Conservation (phyloP, 768 basidiomycete species). For the Lentinus brumalis region DNA sequence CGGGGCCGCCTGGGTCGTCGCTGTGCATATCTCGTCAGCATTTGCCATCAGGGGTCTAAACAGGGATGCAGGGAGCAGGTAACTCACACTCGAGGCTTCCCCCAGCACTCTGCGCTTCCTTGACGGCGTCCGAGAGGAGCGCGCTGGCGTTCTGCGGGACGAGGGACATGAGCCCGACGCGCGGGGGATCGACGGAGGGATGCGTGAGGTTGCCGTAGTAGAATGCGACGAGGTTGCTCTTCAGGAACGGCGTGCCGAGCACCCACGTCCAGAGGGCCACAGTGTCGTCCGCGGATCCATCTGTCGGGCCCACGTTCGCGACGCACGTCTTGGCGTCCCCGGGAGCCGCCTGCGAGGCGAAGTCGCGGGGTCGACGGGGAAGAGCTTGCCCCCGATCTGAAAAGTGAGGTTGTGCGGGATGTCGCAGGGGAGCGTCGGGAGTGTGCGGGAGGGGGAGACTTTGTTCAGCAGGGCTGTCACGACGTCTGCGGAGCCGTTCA, state of each 20-base stretch:
- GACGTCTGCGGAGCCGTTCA: conserved; percentile 73
- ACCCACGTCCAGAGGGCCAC: conserved; percentile 76
- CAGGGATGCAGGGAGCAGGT: background rate
- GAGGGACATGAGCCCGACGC: conserved; percentile 71
- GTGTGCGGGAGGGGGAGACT: conserved; percentile 40
- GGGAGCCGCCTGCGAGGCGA: conserved; percentile 45
- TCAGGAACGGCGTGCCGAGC: conserved; percentile 74
- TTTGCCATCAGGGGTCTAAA: background rate
- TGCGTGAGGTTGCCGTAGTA: conserved; percentile 74
- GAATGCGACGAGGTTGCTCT: conserved; percentile 71
- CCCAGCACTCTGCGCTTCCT: conserved; percentile 31
- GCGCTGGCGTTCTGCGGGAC: conserved; percentile 58
- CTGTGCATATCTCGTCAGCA: background rate
- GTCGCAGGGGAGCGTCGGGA: conserved; percentile 53
- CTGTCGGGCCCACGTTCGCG: conserved; percentile 50
- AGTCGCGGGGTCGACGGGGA: conserved; percentile 81
- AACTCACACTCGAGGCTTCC: conserved; percentile 18
- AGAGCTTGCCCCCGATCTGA: conserved; percentile 67
- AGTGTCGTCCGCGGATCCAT: conserved; percentile 61
- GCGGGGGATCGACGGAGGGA: conserved; percentile 67
- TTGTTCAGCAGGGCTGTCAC: conserved; percentile 46
- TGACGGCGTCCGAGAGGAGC: conserved; percentile 38
- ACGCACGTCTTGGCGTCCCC: conserved; percentile 47
- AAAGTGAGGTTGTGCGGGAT: conserved; percentile 68
- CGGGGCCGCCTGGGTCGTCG: background rate